A percentile compares a stretch with the other conserved stretches of the same genome.
Conservation (phyloP, 176 grass and related monocot species). For the Oryza glumipatula region DNA sequence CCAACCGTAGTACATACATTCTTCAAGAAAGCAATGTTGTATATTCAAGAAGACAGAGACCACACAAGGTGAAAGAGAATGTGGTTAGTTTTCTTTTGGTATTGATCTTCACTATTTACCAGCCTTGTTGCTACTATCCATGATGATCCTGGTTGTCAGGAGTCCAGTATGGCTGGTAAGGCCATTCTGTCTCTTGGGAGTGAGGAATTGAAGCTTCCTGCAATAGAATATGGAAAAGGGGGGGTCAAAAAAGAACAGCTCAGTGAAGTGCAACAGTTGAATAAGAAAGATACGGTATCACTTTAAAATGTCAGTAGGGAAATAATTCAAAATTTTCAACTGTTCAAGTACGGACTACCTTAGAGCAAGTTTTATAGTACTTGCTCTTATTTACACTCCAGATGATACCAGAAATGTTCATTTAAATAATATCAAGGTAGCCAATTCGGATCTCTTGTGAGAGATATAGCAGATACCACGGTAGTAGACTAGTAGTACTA, state of each 20-base stretch:
- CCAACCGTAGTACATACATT: slow-evolving; percentile 42
- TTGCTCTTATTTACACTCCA: slow-evolving; percentile 1
- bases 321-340: background rate
- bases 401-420: background rate
- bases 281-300: slow-evolving; percentile 30
- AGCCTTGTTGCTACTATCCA: slow-evolving; percentile 77
- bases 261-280: slow-evolving; percentile 37
- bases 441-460: background rate
- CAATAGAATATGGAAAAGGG: slow-evolving; percentile 41
- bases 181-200: slow-evolving; percentile 98
- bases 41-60: slow-evolving; percentile 52
- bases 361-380: too few species aligned
- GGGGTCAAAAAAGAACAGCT: slow-evolving; percentile 46
- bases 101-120: slow-evolving; percentile 46
- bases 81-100: slow-evolving; percentile 54
- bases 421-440: background rate
- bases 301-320: slow-evolving; percentile 22
- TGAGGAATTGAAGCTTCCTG: slow-evolving; percentile 89
- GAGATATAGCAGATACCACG: background rate
- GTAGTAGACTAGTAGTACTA: too few species aligned
- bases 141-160: slow-evolving; percentile 96
- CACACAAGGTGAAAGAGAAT: slow-evolving; percentile 47
- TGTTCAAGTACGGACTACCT: background rate
- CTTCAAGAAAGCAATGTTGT: slow-evolving; percentile 56
- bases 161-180: slow-evolving; percentile 80